phyloP scores from a whole-genome alignment of 1,139 yeast species.

The Candida mesenterica region DNA sequence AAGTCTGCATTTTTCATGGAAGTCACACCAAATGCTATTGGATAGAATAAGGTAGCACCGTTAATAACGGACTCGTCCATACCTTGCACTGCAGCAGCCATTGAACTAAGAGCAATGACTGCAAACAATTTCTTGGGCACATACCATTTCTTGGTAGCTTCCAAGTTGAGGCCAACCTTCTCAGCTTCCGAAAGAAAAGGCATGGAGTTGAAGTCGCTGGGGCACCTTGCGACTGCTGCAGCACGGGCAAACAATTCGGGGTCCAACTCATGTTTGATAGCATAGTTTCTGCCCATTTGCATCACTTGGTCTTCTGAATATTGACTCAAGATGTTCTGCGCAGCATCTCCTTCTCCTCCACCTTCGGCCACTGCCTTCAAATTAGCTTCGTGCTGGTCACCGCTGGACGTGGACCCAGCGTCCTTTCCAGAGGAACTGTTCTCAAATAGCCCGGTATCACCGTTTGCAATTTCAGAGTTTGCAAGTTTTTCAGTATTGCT shows the following conservation, averaged over 20 bases:
- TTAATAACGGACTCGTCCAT: constrained; percentile 88
- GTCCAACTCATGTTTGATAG: constrained; percentile 59
- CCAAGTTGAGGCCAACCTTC: constrained; percentile 50
- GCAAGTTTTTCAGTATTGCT: too few species aligned
- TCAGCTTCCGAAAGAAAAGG: constrained; percentile 58
- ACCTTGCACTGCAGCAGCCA: constrained; percentile 92
- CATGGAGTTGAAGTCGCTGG: constrained; percentile 59
- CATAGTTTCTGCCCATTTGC: constrained; percentile 71
- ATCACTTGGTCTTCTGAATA: constrained; percentile 64
- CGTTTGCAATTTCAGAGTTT: constrained; percentile 2
- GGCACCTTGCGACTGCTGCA: constrained; percentile 74
- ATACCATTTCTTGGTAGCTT: constrained; percentile 63
- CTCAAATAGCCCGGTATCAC: constrained; percentile 4
- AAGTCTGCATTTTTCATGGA: constrained; percentile 54
- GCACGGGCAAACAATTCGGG: constrained; percentile 67
- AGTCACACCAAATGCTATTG: constrained; percentile 42
- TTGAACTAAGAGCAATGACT: constrained; percentile 71
- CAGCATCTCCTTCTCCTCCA: constrained; percentile 2
- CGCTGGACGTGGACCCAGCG: neutral
- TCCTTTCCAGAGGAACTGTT: constrained; percentile 3
- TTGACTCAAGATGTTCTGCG: constrained; percentile 55
- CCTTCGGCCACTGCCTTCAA: neutral
- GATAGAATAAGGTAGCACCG: constrained; percentile 78
- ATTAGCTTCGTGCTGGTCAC: neutral
- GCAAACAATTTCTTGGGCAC: constrained; percentile 59